Base-by-base conservation (phyloP, 2,329 filamentous ascomycete genomes). In the Hypomyces rosellus region DNA sequence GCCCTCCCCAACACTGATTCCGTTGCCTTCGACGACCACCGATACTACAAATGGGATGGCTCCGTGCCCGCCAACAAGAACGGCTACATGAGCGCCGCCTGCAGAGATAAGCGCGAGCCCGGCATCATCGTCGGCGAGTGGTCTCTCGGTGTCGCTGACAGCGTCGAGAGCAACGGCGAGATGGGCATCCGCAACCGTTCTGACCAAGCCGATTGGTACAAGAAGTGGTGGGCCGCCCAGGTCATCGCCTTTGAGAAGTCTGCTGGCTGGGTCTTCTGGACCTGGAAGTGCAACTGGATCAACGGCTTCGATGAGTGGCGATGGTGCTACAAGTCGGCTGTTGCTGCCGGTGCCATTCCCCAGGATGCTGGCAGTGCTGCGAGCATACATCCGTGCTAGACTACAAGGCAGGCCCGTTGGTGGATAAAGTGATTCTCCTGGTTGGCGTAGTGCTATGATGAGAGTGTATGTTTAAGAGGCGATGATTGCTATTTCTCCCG, bases 251-350 rank as follows among this genome's bases (percentile, higher is more conserved):
- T 81, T 57, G 80, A 84, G 65, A 70, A 70, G 50, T 64, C 69
- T 14, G 66, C 69, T 7, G 78, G 79, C 0, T 83, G 78, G 78
- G 62, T 79, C 3, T 84, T 81, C 58, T 84, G 81, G 80, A 72
- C 72, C 1, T 84, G 80, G 80, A 84, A 82, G 64, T 64, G 62
- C 39, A 57, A 59, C 22, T 55, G 56, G 56, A 56, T 56, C 20
- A n/a, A 57, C 1, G 78, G 61, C 14, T 73, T 55, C 51, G 69
- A 66, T 34, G 73, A 77, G 55, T 76, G 70, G 64, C 61, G 73
- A 18, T 78, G 75, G 75, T 72, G 71, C 53, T 78, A 79, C 56
- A 52, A 63, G 49, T 54, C 55, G 38, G 60, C 62, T 1, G 62
- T 63, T 9, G 54, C 47, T 0, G 62, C 59, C 0, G 61, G 61